Percentiles rank a stretch among this genome's conserved stretches.
Conservation (phyloP, 805 yeast species). For the Wickerhamomyces queroliae region DNA sequence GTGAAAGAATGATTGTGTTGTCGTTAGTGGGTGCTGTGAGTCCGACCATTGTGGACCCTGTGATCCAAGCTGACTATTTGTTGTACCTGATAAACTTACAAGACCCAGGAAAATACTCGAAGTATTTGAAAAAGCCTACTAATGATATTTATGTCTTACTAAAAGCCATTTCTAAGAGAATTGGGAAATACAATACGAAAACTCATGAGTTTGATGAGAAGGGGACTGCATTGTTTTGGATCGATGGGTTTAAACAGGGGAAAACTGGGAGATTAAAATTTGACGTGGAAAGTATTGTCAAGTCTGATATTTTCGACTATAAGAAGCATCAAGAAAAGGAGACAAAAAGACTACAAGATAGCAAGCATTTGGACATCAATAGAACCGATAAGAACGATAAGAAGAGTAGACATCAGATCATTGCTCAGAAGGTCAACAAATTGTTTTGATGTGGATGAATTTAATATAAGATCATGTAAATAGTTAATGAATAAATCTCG, state of each 20-base stretch:
- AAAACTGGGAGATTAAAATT: slow-evolving; percentile 23
- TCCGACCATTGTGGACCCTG: slow-evolving; percentile 68
- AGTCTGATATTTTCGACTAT: slow-evolving; percentile 11
- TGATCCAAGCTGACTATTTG: slow-evolving; percentile 80
- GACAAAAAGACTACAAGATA: slow-evolving; percentile 11
- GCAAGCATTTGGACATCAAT: slow-evolving; percentile 20
- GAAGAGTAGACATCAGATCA: slow-evolving; percentile 13
- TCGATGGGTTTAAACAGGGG: slow-evolving; percentile 57
- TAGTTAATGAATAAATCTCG: no score
- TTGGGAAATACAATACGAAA: slow-evolving; percentile 22
- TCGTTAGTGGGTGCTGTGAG: slow-evolving; percentile 74
- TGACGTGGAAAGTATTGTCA: slow-evolving; percentile 15
- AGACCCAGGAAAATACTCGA: slow-evolving; percentile 25
- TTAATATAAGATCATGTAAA: no score
- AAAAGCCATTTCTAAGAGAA: slow-evolving; percentile 37
- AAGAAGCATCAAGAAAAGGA: slow-evolving; percentile 7
- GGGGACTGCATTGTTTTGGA: slow-evolving; percentile 61
- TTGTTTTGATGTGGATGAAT: slow-evolving; percentile 15
- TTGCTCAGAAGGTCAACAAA: slow-evolving; percentile 20
- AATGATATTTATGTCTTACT: slow-evolving; percentile 61
- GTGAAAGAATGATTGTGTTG: slow-evolving; percentile 68
- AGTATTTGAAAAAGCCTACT: slow-evolving; percentile 56
- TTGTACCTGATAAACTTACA: slow-evolving; percentile 68
- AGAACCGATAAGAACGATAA: slow-evolving; percentile 9
- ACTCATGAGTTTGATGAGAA: slow-evolving; percentile 41